Conservation (phyloP, 2,329 filamentous ascomycete species). For the Nakataea oryzae region DNA sequence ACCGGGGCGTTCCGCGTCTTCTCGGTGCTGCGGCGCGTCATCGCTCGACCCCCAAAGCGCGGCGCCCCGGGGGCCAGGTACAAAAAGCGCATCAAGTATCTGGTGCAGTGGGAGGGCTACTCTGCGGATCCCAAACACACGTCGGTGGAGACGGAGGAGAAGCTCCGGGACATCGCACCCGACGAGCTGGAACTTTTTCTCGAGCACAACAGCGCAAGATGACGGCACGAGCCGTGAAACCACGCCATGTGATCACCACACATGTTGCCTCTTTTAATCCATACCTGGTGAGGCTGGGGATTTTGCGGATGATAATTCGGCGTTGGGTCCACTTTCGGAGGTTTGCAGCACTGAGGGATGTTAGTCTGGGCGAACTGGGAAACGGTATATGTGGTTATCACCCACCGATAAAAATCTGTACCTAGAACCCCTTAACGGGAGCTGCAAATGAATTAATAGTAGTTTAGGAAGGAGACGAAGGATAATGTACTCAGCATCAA, state of each 20-base stretch:
- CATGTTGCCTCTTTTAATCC: background rate
- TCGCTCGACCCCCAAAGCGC: background rate
- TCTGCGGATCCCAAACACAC: background rate
- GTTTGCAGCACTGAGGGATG: too few relatives aligned
- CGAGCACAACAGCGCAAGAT: background rate
- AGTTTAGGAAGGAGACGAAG: too few relatives aligned
- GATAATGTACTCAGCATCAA: too few relatives aligned
- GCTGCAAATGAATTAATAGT: too few relatives aligned
- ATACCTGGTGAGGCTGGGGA: background rate
- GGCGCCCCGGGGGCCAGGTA: background rate
- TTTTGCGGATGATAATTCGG: background rate
- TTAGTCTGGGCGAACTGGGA: too few relatives aligned
- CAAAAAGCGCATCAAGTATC: background rate
- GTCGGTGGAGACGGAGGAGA: background rate
- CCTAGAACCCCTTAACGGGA: too few relatives aligned
- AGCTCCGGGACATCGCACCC: background rate
- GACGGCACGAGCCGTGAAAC: background rate
- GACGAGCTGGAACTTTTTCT: background rate
- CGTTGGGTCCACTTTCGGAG: background rate
- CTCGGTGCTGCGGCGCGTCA: conserved; percentile 1
- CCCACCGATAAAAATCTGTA: too few relatives aligned
- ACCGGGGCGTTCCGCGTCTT: background rate
- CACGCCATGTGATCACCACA: background rate
- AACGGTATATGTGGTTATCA: too few relatives aligned
- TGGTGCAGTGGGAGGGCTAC: conserved; percentile 3